Percentiles rank a stretch among this genome's conserved stretches.
Evolutionary conservation across 1,139 yeast genomes (phyloP).

Genomic region (Sugiyamaella neomexicana): DNA sequence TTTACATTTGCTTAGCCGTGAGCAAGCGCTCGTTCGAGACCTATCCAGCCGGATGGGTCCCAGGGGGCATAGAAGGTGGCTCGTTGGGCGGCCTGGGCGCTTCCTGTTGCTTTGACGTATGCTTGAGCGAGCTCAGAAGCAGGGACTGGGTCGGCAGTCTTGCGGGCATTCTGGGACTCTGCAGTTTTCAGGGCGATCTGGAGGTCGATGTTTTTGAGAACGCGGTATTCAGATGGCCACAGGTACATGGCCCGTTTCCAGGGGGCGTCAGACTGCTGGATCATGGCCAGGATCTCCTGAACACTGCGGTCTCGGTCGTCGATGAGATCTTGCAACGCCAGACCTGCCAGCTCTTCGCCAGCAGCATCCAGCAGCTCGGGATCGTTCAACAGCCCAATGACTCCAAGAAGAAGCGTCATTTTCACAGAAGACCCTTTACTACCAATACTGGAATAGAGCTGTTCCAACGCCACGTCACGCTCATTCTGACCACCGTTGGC

Average conservation of each 20-base stretch:
- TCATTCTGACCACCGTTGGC: constrained; percentile 64
- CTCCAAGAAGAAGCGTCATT: constrained; percentile 74
- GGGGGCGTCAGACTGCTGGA: constrained; percentile 34
- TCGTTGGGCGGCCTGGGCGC: constrained; percentile 24
- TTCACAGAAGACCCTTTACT: constrained; percentile 58
- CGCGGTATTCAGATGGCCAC: constrained; percentile 66
- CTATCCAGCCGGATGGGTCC: constrained; percentile 28
- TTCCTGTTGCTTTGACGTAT: constrained; percentile 44
- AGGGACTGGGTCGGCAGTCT: constrained; percentile 45
- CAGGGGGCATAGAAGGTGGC: constrained; percentile 34
- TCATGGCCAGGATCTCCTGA: constrained; percentile 55
- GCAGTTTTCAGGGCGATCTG: constrained; percentile 58
- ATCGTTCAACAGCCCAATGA: constrained; percentile 68
- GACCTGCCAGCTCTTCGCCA: constrained; percentile 59
- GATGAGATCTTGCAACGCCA: constrained; percentile 51
- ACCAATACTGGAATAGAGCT: constrained; percentile 54
- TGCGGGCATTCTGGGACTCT: constrained; percentile 27
- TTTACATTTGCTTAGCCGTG: too few species aligned
- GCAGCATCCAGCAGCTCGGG: constrained; percentile 63
- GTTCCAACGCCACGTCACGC: constrained; percentile 71
- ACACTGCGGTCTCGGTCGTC: constrained; percentile 47
- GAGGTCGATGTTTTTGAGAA: constrained; percentile 66
- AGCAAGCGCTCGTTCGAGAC: constrained; percentile 19
- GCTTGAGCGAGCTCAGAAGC: constrained; percentile 56
- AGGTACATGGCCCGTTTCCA: constrained; percentile 74